phyloP scores from a whole-genome alignment of 805 yeast genomes.

The Starmerella vitae region DNA sequence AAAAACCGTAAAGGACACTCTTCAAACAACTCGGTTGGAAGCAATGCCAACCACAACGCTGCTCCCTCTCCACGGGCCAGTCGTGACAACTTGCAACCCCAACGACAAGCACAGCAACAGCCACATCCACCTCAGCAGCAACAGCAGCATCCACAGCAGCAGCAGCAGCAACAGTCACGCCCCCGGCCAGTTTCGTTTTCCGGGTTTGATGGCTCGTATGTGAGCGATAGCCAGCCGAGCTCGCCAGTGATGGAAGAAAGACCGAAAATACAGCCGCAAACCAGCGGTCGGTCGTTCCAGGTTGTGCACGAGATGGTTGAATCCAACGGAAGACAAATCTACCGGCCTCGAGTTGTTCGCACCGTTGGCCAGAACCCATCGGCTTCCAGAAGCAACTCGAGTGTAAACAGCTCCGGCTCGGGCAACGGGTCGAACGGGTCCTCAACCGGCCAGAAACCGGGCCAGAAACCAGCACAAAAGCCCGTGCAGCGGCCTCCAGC shows the following conservation, averaged over 20 bases:
- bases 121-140: not conserved
- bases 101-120: constrained; percentile 12
- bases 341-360: constrained; percentile 16
- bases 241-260: constrained; percentile 7
- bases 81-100: constrained; percentile 9
- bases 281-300: constrained; percentile 4
- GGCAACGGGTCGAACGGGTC: not conserved
- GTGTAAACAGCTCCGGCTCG: not conserved
- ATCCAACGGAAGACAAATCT: constrained; percentile 10
- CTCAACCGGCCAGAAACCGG: not conserved
- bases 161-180: not conserved
- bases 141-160: constrained; percentile 3
- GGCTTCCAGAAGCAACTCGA: not conserved
- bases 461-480: not conserved
- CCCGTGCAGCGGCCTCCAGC: not conserved
- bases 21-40: not conserved
- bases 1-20: constrained; percentile 1
- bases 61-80: constrained; percentile 13
- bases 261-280: not conserved
- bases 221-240: constrained; percentile 10
- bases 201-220: constrained; percentile 16
- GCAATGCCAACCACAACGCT: not conserved
- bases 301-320: constrained; percentile 17
- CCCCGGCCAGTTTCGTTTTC: constrained; percentile 10
- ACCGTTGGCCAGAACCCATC: constrained; percentile 1